Evolutionary conservation across 805 yeast genomes (phyloP).

Genomic region (Metschnikowia arizonensis): DNA sequence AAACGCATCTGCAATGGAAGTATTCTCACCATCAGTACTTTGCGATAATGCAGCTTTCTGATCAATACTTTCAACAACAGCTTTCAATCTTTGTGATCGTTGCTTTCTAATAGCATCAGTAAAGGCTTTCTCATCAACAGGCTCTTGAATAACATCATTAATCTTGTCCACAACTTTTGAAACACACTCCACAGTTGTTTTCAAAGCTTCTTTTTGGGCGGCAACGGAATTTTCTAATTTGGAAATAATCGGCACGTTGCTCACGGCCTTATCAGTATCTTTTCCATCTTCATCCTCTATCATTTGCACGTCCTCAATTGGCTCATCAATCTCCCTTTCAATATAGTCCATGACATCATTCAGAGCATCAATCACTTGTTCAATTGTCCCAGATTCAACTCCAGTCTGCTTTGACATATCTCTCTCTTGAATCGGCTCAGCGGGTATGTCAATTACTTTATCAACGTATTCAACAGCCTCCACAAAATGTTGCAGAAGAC

Average conservation of each 20-base stretch:
- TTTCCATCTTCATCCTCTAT: neutral
- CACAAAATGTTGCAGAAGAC: neutral
- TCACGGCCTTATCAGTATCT: neutral
- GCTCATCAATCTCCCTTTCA: neutral
- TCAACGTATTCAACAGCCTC: conserved; percentile 1
- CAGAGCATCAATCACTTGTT: neutral
- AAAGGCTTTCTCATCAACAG: neutral
- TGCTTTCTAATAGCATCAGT: neutral
- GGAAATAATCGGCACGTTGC: neutral
- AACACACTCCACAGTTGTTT: neutral
- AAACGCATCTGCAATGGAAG: neutral
- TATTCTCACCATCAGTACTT: too few species aligned
- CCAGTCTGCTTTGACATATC: neutral
- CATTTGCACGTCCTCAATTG: neutral
- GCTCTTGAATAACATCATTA: conserved; percentile 3
- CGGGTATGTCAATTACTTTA: neutral
- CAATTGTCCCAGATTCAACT: neutral
- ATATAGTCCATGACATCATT: neutral
- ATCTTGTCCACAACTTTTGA: neutral
- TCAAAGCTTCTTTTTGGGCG: neutral
- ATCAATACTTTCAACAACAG: neutral
- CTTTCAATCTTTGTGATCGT: neutral
- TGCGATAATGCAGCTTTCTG: neutral
- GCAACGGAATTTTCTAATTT: neutral
- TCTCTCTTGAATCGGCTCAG: neutral